Evolutionary conservation across 257 asterid species (phyloP), one percentile per base, ranked within the genome.

Genomic region (Rauvolfia tetraphylla): DNA sequence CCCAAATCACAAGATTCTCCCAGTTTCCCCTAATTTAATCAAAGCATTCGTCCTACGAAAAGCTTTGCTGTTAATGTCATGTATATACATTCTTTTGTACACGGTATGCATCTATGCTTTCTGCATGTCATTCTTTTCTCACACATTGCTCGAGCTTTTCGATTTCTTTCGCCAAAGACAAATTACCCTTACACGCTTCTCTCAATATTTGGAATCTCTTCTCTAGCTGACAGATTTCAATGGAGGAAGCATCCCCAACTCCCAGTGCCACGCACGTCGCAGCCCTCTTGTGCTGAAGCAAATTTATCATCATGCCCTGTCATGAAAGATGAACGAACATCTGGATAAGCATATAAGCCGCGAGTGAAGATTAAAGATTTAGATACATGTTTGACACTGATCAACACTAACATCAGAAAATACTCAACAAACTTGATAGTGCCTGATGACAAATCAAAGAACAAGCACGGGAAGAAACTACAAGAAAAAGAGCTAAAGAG

Each of bases 251-350:
- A 38, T 33, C 81, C 63, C 63, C 84, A 29, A 76, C 46, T n/a
- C 29, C 74, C 6, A 80, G 33, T 72, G 25, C 79, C 48, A 53
- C 29, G 25, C 4, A 25, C 15, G 76, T 38, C 18, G 76, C 74
- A 4, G 83, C 76, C 75, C 80, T 87, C 79, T 81, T 51, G 81
- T 91, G 86, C 81, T 77, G 81, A 54, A 91, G 59, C 77, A 93
- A 79, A 76, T 83, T 84, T 85, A 91, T 61, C 90, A 94, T 71
- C 94, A 94, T 85, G 49, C 86, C 96, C 97, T 94, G 90, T 66
- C 83, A 76, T 81, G 56, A 73, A 53, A 36, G 11, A 54, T n/a
- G n/a, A 76, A 22, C 54, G 2, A 41, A 63, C 0, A 59, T 25
- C 61, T 41, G 71, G 9, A 74, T 57, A 39, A 82, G 76, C 74